Percentiles rank a stretch among this genome's conserved stretches.
Conservation (phyloP, 768 basidiomycete genomes). For the Hericium erinaceus region DNA sequence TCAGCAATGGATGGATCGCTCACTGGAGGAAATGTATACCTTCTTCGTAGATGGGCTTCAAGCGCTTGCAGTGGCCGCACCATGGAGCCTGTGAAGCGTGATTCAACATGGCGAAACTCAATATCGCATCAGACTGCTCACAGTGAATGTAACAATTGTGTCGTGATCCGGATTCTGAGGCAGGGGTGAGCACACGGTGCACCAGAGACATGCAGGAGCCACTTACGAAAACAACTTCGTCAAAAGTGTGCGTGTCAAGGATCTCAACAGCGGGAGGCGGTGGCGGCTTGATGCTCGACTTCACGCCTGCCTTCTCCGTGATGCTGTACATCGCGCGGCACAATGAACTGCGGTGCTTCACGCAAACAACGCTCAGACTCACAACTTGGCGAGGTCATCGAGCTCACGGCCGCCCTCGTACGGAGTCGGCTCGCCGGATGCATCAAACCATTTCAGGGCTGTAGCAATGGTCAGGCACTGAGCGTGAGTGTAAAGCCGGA, state of each 20-base stretch:
- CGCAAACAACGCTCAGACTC: conserved; percentile 19
- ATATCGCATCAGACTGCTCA: conserved; percentile 14
- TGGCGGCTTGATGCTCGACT: conserved; percentile 82
- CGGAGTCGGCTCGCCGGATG: conserved; percentile 42
- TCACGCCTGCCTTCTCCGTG: conserved; percentile 64
- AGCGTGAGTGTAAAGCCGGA: conserved; percentile 4
- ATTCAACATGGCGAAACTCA: conserved; percentile 22
- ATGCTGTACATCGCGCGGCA: conserved; percentile 38
- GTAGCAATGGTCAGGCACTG: conserved; percentile 3
- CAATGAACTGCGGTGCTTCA: background rate
- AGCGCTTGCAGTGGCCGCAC: conserved; percentile 92
- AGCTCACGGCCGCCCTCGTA: conserved; percentile 79
- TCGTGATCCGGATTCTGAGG: conserved; percentile 55
- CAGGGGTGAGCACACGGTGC: background rate
- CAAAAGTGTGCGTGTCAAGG: conserved; percentile 66
- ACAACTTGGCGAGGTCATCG: conserved; percentile 70
- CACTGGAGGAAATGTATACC: conserved; percentile 25
- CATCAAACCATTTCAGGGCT: conserved; percentile 91
- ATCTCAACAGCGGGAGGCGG: conserved; percentile 62
- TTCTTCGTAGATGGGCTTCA: conserved; percentile 84
- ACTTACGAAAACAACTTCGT: conserved; percentile 59
- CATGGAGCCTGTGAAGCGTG: conserved; percentile 36
- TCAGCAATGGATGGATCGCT: background rate
- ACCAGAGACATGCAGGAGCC: background rate
- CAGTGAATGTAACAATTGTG: conserved; percentile 79